A percentile compares a stretch with the other conserved stretches of the same genome.
These are phyloP conservation scores for Lepidium didymum DNA, from an alignment of 345 rosid species.

Conservation along the genomic window DNA sequence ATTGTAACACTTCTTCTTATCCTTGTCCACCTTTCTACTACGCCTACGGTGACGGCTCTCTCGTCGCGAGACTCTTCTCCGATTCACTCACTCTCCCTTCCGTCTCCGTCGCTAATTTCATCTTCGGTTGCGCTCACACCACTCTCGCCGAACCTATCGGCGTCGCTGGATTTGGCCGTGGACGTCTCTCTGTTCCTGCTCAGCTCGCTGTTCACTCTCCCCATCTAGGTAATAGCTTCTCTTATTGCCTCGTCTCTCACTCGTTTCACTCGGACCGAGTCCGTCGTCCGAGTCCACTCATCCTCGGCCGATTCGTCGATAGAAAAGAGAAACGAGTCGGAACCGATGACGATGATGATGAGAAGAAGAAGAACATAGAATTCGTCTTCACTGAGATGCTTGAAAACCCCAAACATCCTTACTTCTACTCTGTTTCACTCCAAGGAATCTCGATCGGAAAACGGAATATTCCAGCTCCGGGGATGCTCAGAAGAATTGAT, in stretches of 20 bases:
- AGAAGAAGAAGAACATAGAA: slow-evolving; percentile 4
- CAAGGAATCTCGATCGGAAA: slow-evolving; percentile 73
- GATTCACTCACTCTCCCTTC: slow-evolving; percentile 51
- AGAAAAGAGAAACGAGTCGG: slow-evolving; percentile 36
- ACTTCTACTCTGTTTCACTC: slow-evolving; percentile 78
- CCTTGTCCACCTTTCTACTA: slow-evolving; percentile 82
- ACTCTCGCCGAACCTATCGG: slow-evolving; percentile 90
- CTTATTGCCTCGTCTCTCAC: slow-evolving; percentile 86
- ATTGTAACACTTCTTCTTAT: slow-evolving; percentile 43
- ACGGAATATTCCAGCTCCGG: slow-evolving; percentile 60
- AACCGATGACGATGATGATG: background rate
- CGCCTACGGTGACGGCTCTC: slow-evolving; percentile 94
- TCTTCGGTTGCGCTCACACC: slow-evolving; percentile 84
- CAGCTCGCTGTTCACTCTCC: slow-evolving; percentile 64
- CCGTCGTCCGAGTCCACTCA: slow-evolving; percentile 76
- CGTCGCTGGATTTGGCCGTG: slow-evolving; percentile 94
- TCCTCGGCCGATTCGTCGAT: slow-evolving; percentile 60
- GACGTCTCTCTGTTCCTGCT: slow-evolving; percentile 72
- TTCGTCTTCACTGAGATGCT: slow-evolving; percentile 67
- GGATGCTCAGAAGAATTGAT: slow-evolving; percentile 44
- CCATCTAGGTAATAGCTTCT: slow-evolving; percentile 66
- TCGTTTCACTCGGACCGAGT: slow-evolving; percentile 65
- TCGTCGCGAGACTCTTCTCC: slow-evolving; percentile 49
- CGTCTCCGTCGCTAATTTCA: slow-evolving; percentile 47
- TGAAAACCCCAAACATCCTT: slow-evolving; percentile 75